Conservation (phyloP, 2,329 filamentous ascomycete genomes). For the Geosmithia putterillii region DNA sequence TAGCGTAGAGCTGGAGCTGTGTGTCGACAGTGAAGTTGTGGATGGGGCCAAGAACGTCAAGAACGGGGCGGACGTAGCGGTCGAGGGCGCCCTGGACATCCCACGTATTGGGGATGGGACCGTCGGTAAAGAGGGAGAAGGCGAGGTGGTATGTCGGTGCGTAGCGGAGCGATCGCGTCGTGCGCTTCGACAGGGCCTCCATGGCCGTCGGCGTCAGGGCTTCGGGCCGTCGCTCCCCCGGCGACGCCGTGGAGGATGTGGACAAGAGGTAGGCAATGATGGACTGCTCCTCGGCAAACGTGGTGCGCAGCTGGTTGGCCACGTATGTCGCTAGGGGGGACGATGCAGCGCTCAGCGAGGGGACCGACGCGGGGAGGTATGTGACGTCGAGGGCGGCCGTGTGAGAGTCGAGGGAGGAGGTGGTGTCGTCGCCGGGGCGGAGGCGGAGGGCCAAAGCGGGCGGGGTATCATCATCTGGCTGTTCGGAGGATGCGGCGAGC, state of each 20-base stretch:
- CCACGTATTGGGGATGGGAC: conserved; percentile 72
- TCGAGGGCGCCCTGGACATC: conserved; percentile 74
- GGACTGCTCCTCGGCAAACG: conserved; percentile 82
- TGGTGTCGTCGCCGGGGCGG: conserved; percentile 46
- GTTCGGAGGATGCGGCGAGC: conserved; percentile 20
- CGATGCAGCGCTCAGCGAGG: conserved; percentile 55
- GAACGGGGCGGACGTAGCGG: conserved; percentile 69
- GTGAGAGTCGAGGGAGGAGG: conserved; percentile 56
- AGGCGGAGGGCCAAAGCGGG: conserved; percentile 58
- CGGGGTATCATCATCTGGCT: not conserved
- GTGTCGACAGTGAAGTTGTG: conserved; percentile 95
- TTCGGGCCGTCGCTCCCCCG: conserved; percentile 23
- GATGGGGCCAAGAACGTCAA: conserved; percentile 67
- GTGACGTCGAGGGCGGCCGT: conserved; percentile 62
- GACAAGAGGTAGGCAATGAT: conserved; percentile 67
- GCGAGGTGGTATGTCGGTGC: conserved; percentile 90
- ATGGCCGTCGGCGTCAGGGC: conserved; percentile 36
- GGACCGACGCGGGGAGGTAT: conserved; percentile 59
- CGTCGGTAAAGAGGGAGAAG: conserved; percentile 85
- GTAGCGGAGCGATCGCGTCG: conserved; percentile 79
- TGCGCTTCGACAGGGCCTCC: conserved; percentile 53
- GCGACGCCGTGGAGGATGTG: conserved; percentile 38
- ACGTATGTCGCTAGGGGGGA: conserved; percentile 66
- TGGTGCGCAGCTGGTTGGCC: conserved; percentile 60
- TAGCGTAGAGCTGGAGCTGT: conserved; percentile 90